Evolutionary conservation across 768 basidiomycete genomes (phyloP), one percentile per base, ranked within the genome.

Genomic region (Pilatotrama ljubarskyi): DNA sequence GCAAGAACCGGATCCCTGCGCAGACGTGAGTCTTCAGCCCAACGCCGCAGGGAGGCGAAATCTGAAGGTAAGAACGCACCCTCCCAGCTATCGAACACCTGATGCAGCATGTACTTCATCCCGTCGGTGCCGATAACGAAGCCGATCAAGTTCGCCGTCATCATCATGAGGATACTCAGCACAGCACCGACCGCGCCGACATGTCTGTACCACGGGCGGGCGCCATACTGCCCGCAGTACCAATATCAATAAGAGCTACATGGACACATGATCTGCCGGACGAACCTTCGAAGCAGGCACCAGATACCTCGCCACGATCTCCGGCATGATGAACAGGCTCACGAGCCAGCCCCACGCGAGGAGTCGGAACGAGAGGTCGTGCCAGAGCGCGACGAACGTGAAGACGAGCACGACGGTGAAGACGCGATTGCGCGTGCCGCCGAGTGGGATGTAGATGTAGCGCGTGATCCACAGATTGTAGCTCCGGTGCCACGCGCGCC

Each of bases 301-400:
- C 1, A 89, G 18, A 62, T 75, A 81, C 10, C 78, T 73, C 0
- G 86, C 91, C 0, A 82, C 58, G 10, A 97, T 67, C 74, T 98
- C 96, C 0, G 95, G 96, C 6, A 94, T 61, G 61, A 99, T 87
- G 73, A 99, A 97, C 47, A 96, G 61, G 68, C 86, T 91, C 59
- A 96, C 81, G 10, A 97, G 86, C 97, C 97, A 98, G 2, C 97
- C 96, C 95, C 95, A 99, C 1, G 93, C 87, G 1, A 99, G 79
- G 5, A 98, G 81, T 24, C 81, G 80, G 72, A 96, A 87, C 0
- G 91, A 90, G 1, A 98, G 79, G 69, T 98, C 97, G 66, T 99
- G 97, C 96, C 96, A 99, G 18, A 99, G 76, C 0, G 97, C 96
- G 22, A 98, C 95, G 68, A 99, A 98, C 0, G 96, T 90, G 78